These are phyloP conservation scores for Penicillium palitans DNA, from an alignment of 2,329 filamentous ascomycete species.

Conservation along the genomic window DNA sequence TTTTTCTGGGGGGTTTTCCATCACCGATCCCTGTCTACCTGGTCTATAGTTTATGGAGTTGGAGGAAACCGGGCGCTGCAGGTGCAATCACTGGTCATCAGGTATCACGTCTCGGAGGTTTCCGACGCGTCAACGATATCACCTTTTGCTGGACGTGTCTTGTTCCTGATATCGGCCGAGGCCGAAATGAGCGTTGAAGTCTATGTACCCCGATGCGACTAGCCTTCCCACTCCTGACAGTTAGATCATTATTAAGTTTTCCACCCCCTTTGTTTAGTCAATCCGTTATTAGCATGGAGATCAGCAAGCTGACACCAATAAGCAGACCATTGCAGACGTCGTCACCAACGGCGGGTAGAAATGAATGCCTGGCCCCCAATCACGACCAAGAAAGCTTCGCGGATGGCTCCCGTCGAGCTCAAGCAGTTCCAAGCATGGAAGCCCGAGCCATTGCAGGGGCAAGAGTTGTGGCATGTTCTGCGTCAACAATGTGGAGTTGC, in stretches of 20 bases:
- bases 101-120: not conserved
- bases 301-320: too few relatives aligned
- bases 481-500: constrained; percentile 28
- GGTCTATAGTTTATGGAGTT: not conserved
- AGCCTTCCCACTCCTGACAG: not conserved
- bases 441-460: constrained; percentile 14
- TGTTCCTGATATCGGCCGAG: not conserved
- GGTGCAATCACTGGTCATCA: not conserved
- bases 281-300: not conserved
- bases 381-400: not conserved
- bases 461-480: constrained; percentile 14
- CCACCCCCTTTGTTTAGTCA: not conserved
- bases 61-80: not conserved
- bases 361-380: too few relatives aligned
- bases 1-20: not conserved
- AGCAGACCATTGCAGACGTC: not conserved
- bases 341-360: too few relatives aligned
- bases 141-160: not conserved
- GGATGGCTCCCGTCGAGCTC: not conserved
- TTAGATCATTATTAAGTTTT: not conserved
- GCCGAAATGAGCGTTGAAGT: not conserved
- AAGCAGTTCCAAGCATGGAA: not conserved
- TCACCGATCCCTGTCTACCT: not conserved
- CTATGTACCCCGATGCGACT: not conserved
- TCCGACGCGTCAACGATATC: not conserved